phyloP scores from a whole-genome alignment of 2,329 filamentous ascomycete species.

The Cladosporium halotolerans region DNA sequence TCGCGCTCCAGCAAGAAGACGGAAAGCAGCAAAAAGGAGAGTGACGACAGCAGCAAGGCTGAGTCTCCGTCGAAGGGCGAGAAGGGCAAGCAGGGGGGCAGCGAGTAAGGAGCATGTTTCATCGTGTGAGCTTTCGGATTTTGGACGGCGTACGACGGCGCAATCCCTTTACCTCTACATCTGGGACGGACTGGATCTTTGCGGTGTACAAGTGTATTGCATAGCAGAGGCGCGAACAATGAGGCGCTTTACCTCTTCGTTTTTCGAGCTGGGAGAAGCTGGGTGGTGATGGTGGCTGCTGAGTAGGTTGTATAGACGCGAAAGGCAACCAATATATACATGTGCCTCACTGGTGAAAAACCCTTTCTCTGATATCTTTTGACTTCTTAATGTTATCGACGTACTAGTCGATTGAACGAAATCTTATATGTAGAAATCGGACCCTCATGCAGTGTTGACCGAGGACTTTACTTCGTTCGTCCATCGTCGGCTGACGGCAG shows the following conservation, averaged over 20 bases:
- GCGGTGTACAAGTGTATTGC: constrained; percentile 10
- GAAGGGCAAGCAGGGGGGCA: neutral
- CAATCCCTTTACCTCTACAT: neutral
- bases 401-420: no score
- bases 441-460: no score
- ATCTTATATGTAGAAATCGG: no score
- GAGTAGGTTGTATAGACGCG: constrained; percentile 10
- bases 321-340: constrained; percentile 3
- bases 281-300: neutral
- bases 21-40: constrained; percentile 11
- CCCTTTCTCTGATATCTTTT: no score
- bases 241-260: neutral
- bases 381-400: no score
- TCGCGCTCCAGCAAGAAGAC: constrained; percentile 18
- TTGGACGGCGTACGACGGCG: neutral
- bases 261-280: neutral
- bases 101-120: neutral
- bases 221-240: constrained; percentile 4
- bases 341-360: no score
- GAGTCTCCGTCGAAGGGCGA: neutral
- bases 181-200: neutral
- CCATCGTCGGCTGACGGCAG: no score
- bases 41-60: neutral
- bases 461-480: no score
- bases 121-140: neutral